Base-by-base conservation (phyloP, 2,329 filamentous ascomycete species). In the Rasamsonia emersonii region DNA sequence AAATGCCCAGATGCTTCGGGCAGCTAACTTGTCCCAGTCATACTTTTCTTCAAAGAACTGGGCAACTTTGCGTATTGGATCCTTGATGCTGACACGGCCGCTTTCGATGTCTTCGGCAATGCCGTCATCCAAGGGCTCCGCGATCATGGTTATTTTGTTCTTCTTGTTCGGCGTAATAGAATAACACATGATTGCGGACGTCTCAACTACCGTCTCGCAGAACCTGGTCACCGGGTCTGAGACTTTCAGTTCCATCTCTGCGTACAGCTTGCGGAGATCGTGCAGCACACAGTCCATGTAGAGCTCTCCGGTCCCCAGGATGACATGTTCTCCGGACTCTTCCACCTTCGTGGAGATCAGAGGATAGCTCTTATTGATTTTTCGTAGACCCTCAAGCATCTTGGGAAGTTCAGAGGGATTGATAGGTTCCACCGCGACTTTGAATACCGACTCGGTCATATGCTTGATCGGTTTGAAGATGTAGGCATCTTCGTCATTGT, bases 281-380 rank as follows among this genome's bases (percentile, higher is more conserved):
- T 98, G 91, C 27, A 98, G 71, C 3, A 98, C 89, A 50, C 91
- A 98, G 58, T 98, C 91, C 88, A 98, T 96, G 65, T 98, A 98
- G n/a, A 98, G 70, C 58, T 98, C 91, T 38, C 91, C 91, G 0
- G 91, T 98, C 15, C 91, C 91, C 4, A 98, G 74, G 28, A 98
- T 73, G 43, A 98, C 81, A 54, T 98, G 91, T 60, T 98, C 91
- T 30, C 91, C 91, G 2, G 86, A 95, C 61, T 98, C 91, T 57
- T 98, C 91, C 3, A 98, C 91, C 58, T 96, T 96, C 4, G 91
- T 98, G 9, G 83, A 85, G 47, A 96, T 84, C 16, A 98, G 72
- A 18, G 91, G 91, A 49, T 96, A 98, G 49, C 85, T 93, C 61
- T 98, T 98, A 69, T 95, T 94, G 61, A 98, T 82, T 54, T 94